phyloP scores from a whole-genome alignment of 306 rosid species.

The Medicago ruthenica region DNA sequence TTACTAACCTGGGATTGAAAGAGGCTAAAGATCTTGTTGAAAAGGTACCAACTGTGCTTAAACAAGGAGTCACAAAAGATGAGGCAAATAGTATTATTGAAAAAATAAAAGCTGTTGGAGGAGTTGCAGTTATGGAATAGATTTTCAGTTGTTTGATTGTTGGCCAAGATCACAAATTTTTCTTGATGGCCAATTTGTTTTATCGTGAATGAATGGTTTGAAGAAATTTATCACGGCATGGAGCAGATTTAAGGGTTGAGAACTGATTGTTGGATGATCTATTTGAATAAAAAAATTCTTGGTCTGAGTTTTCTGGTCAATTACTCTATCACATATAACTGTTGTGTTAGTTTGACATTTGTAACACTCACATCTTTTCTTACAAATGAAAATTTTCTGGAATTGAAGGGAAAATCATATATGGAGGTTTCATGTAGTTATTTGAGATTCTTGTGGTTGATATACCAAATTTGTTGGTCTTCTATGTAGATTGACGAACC shows the following conservation, averaged over 20 bases:
- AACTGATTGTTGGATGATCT: slow-evolving; percentile 40
- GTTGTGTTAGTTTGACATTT: slow-evolving; percentile 39
- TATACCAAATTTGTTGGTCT: slow-evolving; percentile 4
- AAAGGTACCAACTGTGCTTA: slow-evolving; percentile 54
- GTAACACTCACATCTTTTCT: slow-evolving; percentile 28
- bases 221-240: slow-evolving; percentile 33
- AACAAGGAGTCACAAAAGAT: slow-evolving; percentile 61
- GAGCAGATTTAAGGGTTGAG: slow-evolving; percentile 29
- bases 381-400: slow-evolving; percentile 1
- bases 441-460: slow-evolving; percentile 12
- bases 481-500: slow-evolving; percentile 6
- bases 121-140: slow-evolving; percentile 60
- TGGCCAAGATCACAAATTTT: slow-evolving; percentile 34
- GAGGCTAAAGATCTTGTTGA: slow-evolving; percentile 66
- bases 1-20: slow-evolving; percentile 58
- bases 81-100: slow-evolving; percentile 56
- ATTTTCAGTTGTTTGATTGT: slow-evolving; percentile 22
- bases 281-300: slow-evolving; percentile 23
- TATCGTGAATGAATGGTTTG: slow-evolving; percentile 18
- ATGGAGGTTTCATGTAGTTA: slow-evolving; percentile 12
- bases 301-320: slow-evolving; percentile 21
- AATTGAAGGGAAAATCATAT: neutral
- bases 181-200: slow-evolving; percentile 20
- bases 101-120: slow-evolving; percentile 62
- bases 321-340: slow-evolving; percentile 21